Evolutionary conservation across 169 alveolate species (phyloP).

Genomic region (Plasmodium berghei): DNA sequence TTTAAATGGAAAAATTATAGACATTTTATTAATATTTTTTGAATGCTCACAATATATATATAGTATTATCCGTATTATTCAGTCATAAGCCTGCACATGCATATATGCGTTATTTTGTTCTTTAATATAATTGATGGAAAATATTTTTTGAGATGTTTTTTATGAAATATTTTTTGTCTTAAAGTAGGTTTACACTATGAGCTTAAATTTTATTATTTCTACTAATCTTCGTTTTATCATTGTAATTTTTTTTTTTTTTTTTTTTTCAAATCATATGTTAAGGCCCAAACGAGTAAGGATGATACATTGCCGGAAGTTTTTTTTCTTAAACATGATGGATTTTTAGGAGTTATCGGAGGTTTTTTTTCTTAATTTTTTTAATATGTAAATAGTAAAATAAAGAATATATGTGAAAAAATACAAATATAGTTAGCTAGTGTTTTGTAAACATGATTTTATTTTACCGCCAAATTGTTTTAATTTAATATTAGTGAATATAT

Average conservation of each 20-base stretch:
- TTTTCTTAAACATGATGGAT: conserved; percentile 89
- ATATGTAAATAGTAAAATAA: background rate
- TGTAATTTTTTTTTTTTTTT: background rate
- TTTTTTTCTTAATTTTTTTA: conserved; percentile 77
- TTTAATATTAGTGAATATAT: background rate
- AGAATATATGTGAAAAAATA: background rate
- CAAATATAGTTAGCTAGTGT: background rate
- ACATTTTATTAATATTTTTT: no score
- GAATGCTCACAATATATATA: no score
- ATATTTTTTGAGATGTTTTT: no score
- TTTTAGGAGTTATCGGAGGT: conserved; percentile 94
- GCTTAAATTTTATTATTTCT: background rate
- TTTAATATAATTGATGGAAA: no score
- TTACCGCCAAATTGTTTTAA: background rate
- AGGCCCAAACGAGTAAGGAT: conserved; percentile 23
- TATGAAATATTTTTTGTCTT: background rate
- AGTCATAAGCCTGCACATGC: no score
- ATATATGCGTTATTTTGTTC: no score
- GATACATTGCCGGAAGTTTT: conserved; percentile 78
- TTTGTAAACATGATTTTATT: background rate
- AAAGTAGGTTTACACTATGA: no score
- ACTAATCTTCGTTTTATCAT: background rate
- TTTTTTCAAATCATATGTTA: conserved; percentile 18
- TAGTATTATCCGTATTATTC: no score
- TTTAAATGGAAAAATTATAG: no score